These are phyloP conservation scores for Rhizopogon vesiculosus DNA, from an alignment of 768 basidiomycete species.

Conservation along the genomic window DNA sequence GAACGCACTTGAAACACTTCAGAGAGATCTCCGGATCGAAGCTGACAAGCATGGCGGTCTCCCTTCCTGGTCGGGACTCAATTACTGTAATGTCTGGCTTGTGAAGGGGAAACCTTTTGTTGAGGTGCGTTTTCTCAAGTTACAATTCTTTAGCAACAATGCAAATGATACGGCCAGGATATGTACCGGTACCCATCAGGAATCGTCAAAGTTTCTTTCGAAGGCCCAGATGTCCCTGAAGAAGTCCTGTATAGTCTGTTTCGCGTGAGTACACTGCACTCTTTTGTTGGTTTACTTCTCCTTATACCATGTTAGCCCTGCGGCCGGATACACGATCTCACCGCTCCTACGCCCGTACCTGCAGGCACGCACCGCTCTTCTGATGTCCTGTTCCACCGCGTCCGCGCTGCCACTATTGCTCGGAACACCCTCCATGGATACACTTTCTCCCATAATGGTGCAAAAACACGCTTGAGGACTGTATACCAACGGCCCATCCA, in stretches of 20 bases:
- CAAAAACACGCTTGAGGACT: constrained; percentile 44
- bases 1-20: constrained; percentile 41
- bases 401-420: constrained; percentile 73
- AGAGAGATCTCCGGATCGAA: constrained; percentile 41
- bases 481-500: constrained; percentile 63
- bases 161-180: constrained; percentile 46
- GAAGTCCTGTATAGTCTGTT: constrained; percentile 75
- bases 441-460: constrained; percentile 24
- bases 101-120: constrained; percentile 78
- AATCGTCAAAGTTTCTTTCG: constrained; percentile 74
- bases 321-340: constrained; percentile 71
- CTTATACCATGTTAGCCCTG: constrained; percentile 51
- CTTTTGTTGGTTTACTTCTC: neutral
- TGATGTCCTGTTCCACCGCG: constrained; percentile 53
- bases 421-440: constrained; percentile 78
- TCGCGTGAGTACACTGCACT: constrained; percentile 45
- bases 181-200: constrained; percentile 77
- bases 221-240: constrained; percentile 84
- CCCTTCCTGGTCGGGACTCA: constrained; percentile 58
- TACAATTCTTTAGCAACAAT: neutral
- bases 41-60: constrained; percentile 47
- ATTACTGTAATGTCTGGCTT: constrained; percentile 55
- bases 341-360: constrained; percentile 53
- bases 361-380: constrained; percentile 65
- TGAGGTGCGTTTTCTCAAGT: constrained; percentile 47